These are phyloP conservation scores for Fagus crenata DNA, from an alignment of 306 rosid species.

Conservation along the genomic window DNA sequence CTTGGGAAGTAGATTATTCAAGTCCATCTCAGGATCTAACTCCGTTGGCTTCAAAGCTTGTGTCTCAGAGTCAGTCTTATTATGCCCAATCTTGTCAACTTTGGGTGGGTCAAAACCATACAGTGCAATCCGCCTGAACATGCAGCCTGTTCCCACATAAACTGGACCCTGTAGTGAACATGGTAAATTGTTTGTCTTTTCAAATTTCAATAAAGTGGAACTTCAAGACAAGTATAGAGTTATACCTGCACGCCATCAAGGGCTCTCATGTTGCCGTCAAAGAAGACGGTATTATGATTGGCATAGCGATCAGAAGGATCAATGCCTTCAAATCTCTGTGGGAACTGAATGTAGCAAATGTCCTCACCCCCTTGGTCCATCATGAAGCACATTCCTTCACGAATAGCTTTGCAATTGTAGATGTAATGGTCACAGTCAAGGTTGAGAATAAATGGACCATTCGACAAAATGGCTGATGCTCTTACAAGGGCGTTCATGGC, in stretches of 20 bases:
- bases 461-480: constrained; percentile 75
- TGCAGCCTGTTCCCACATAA: constrained; percentile 89
- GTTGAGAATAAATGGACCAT: constrained; percentile 90
- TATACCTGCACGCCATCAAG: constrained; percentile 48
- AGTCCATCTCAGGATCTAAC: constrained; percentile 61
- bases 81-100: constrained; percentile 21
- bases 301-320: constrained; percentile 93
- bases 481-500: constrained; percentile 93
- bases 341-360: constrained; percentile 89
- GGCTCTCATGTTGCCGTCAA: constrained; percentile 68
- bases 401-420: constrained; percentile 83
- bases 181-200: no score
- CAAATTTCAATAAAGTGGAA: background rate
- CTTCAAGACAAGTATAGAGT: no score
- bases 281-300: constrained; percentile 86
- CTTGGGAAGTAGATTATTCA: constrained; percentile 63
- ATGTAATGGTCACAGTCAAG: constrained; percentile 88
- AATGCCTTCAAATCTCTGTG: constrained; percentile 94
- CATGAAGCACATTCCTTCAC: constrained; percentile 93
- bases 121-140: constrained; percentile 83
- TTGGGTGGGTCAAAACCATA: constrained; percentile 82
- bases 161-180: constrained; percentile 57
- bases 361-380: constrained; percentile 83
- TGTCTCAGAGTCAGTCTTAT: constrained; percentile 27
- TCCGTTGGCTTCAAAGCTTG: constrained; percentile 45